Base-by-base conservation (phyloP, 1,139 yeast species). In the Hyphopichia fennica region DNA sequence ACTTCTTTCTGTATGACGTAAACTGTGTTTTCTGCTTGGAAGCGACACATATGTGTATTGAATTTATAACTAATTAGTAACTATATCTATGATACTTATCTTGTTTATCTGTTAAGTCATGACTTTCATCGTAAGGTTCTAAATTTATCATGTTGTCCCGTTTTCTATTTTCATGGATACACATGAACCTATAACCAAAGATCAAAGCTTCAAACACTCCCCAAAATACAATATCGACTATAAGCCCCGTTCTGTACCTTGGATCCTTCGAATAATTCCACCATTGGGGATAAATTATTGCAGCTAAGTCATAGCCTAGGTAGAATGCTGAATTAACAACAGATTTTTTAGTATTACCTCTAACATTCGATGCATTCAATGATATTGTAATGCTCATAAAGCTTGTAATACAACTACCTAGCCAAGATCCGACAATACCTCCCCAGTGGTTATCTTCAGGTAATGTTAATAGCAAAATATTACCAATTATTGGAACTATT, bases 331-430 rank as follows among this genome's bases (percentile, higher is more conserved):
- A 47, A 35, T 49, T 53, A 28, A 51, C 51, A 27, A 53, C 40
- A 14, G 57, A 39, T 39, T 54, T 54, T 45, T 51, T 57, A 3
- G 62, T 57, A n/a, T 54, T 49, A 20, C 62, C 61, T 37, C 49
- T 46, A 15, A 53, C 48, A 39, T 57, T 57, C 3, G 61, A 56
- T 10, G 48, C 50, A 32, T 41, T 44, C 31, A 44, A 41, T n/a
- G 45, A 39, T 28, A 45, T 42, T 23, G 41, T 38, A 25, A 42
- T 42, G 34, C 43, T 38, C 42, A 44, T 38, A 18, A 44, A 41
- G 36, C 45, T 42, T 14, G 47, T 44, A 7, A 42, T 45, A 42
- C 44, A 50, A 22, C 47, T 42, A 3, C 54, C 56, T 8, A 53
- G 43, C 57, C 57, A 54, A 14, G 54, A 46, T 4, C 51, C 54